phyloP scores from a whole-genome alignment of 2,329 filamentous ascomycete genomes.

The Nectriaceae sp. region DNA sequence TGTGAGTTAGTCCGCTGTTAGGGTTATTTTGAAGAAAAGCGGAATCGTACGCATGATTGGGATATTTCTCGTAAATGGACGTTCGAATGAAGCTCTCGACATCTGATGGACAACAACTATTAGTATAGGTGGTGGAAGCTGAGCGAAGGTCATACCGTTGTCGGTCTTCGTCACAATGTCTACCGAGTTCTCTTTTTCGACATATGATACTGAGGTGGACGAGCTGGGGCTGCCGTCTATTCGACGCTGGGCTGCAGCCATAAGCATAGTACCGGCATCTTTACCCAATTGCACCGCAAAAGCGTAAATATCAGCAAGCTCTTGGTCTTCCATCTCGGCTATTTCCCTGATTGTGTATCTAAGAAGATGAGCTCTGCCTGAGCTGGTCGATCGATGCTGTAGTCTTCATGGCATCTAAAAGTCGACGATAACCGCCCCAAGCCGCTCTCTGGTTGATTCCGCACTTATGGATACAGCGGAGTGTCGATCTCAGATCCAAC shows the following conservation, averaged over 20 bases:
- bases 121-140: constrained; percentile 2
- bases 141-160: constrained; percentile 51
- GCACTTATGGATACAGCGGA: not conserved
- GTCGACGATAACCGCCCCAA: not conserved
- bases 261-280: constrained; percentile 67
- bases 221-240: constrained; percentile 23
- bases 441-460: not conserved
- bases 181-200: constrained; percentile 73
- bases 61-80: constrained; percentile 61
- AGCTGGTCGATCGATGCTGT: no score
- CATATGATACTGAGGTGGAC: constrained; percentile 22
- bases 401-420: not conserved
- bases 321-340: constrained; percentile 37
- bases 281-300: constrained; percentile 73
- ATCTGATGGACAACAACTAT: constrained; percentile 45
- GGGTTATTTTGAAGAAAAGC: not conserved
- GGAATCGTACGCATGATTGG: constrained; percentile 60
- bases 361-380: constrained; percentile 4
- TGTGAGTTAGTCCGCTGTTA: constrained; percentile 4
- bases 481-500: not conserved
- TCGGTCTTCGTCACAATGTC: constrained; percentile 80
- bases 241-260: constrained; percentile 53
- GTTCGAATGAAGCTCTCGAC: constrained; percentile 70
- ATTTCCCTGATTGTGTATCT: constrained; percentile 10
- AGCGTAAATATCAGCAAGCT: constrained; percentile 66